Evolutionary conservation across 805 yeast species (phyloP).

Genomic region (Cyberlindnera galapagoensis): DNA sequence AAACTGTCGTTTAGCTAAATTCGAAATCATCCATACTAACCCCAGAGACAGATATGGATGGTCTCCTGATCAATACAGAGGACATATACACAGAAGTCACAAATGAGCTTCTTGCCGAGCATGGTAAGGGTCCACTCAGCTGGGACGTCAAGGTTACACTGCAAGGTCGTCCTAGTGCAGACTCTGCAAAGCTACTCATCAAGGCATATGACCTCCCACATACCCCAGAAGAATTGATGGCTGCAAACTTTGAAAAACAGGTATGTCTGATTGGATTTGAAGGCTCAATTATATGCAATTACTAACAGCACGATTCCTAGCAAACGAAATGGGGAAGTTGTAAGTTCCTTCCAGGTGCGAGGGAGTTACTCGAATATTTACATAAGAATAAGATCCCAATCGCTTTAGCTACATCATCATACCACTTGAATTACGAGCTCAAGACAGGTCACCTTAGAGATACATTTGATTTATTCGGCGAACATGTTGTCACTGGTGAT

Average conservation of each 20-base stretch:
- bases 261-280: too few relatives aligned
- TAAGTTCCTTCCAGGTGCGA: conserved; percentile 78
- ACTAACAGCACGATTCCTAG: too few relatives aligned
- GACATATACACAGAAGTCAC: conserved; percentile 81
- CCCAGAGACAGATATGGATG: conserved; percentile 72
- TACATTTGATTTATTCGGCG: conserved; percentile 59
- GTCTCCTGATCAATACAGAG: conserved; percentile 86
- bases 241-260: conserved; percentile 44
- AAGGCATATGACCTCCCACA: conserved; percentile 62
- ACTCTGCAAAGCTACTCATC: conserved; percentile 43
- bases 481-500: conserved; percentile 80
- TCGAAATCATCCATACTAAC: neutral
- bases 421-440: conserved; percentile 47
- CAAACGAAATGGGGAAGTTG: conserved; percentile 56
- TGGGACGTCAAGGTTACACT: conserved; percentile 87
- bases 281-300: too few relatives aligned
- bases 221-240: conserved; percentile 58
- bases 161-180: conserved; percentile 89
- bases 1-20: neutral
- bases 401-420: conserved; percentile 88
- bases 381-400: conserved; percentile 56
- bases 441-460: conserved; percentile 65
- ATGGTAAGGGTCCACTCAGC: conserved; percentile 72
- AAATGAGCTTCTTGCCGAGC: conserved; percentile 55
- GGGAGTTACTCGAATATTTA: conserved; percentile 54